These are phyloP conservation scores for Fusarium drepaniforme DNA, from an alignment of 2,329 filamentous ascomycete species.

Conservation along the genomic window DNA sequence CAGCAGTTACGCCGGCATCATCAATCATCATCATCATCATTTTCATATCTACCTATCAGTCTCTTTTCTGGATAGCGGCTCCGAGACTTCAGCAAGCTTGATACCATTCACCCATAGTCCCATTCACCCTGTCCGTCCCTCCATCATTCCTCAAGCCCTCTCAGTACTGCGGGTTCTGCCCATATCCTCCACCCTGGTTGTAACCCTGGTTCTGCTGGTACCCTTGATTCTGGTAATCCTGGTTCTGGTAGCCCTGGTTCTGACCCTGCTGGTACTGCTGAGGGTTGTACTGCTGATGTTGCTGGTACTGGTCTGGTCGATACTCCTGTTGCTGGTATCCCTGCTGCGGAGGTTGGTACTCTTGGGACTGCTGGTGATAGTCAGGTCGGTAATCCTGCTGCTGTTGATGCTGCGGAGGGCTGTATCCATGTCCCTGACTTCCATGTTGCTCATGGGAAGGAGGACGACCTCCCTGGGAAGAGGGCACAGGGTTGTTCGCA, in stretches of 20 bases:
- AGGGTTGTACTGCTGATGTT: slow-evolving; percentile 15
- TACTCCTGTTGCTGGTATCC: slow-evolving; percentile 29
- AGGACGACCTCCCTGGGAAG: slow-evolving; percentile 36
- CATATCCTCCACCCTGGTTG: slow-evolving; percentile 32
- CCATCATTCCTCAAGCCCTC: not conserved
- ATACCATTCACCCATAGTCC: not conserved
- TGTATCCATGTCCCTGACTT: slow-evolving; percentile 6
- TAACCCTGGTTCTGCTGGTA: slow-evolving; percentile 32
- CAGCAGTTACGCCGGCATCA: not conserved
- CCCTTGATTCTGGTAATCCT: slow-evolving; percentile 29
- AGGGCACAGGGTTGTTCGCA: slow-evolving; percentile 42
- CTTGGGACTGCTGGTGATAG: slow-evolving; percentile 22
- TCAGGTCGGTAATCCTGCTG: slow-evolving; percentile 20
- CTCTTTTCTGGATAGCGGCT: not conserved
- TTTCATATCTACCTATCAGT: not conserved
- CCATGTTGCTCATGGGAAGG: not conserved
- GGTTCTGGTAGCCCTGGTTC: slow-evolving; percentile 39
- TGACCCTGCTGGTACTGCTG: slow-evolving; percentile 26
- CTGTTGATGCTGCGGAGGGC: slow-evolving; percentile 28
- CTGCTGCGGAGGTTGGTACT: slow-evolving; percentile 32
- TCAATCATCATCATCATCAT: not conserved
- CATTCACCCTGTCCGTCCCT: not conserved
- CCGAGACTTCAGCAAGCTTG: not conserved
- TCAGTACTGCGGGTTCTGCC: slow-evolving; percentile 36
- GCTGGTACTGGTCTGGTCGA: slow-evolving; percentile 38